Evolutionary conservation across 805 yeast species (phyloP).

Genomic region (Candida sithepensis): DNA sequence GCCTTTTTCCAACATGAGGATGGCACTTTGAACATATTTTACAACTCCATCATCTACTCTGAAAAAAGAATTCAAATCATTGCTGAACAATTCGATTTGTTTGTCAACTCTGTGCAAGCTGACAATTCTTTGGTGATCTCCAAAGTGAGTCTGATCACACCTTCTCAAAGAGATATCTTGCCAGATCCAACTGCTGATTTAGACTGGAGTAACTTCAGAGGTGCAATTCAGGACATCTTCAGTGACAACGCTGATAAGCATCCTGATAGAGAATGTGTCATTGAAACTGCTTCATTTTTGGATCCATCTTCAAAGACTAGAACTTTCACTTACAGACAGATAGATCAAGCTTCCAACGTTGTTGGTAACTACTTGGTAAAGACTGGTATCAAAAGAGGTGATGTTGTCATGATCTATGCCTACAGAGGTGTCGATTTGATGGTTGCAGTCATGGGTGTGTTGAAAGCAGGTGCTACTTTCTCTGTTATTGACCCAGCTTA

Average conservation of each 20-base stretch:
- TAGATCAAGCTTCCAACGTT: conserved; percentile 87
- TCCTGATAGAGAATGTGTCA: conserved; percentile 88
- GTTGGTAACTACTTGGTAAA: conserved; percentile 84
- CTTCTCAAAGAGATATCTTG: conserved; percentile 52
- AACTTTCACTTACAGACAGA: conserved; percentile 78
- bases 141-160: conserved; percentile 63
- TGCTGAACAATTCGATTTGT: conserved; percentile 68
- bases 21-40: conserved; percentile 45
- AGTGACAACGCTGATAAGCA: conserved; percentile 76
- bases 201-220: conserved; percentile 89
- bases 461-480: conserved; percentile 98
- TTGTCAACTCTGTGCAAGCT: conserved; percentile 36
- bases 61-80: conserved; percentile 64
- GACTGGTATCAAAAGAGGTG: conserved; percentile 84
- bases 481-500: conserved; percentile 99
- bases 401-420: conserved; percentile 96
- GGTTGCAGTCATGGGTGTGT: conserved; percentile 96
- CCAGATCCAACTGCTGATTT: conserved; percentile 88
- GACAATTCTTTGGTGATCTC: conserved; percentile 47
- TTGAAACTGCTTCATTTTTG: conserved; percentile 78
- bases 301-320: conserved; percentile 56
- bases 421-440: conserved; percentile 95
- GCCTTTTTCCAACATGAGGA: conserved; percentile 45
- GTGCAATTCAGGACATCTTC: conserved; percentile 96
- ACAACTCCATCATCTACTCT: conserved; percentile 74